Evolutionary conservation across 257 asterid genomes (phyloP).

Genomic region (Ocimum tenuiflorum): DNA sequence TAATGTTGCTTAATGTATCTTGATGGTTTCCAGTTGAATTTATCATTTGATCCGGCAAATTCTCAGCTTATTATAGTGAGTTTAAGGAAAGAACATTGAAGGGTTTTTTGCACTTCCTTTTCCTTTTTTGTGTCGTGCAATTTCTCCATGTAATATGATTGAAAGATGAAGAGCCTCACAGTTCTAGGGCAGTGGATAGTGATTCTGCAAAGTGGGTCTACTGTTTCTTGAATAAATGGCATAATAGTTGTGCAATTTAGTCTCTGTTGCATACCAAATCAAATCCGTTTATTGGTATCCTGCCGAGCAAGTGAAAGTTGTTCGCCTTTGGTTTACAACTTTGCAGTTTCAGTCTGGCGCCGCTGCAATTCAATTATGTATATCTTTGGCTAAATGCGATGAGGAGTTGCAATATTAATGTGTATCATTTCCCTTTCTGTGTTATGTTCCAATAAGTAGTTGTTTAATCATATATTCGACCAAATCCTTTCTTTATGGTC

Average conservation of each 20-base stretch:
- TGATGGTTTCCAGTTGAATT: conserved; percentile 1
- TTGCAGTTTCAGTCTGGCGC: neutral
- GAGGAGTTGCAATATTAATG: neutral
- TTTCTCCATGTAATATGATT: neutral
- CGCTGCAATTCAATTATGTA: neutral
- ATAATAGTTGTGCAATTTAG: neutral
- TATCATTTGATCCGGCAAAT: neutral
- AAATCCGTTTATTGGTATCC: neutral
- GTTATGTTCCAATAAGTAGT: neutral
- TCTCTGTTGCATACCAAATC: neutral
- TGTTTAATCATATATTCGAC: neutral
- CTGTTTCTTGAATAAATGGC: neutral
- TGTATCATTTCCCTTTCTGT: neutral
- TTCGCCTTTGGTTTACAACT: neutral
- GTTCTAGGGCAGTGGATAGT: neutral
- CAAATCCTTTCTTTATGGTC: neutral
- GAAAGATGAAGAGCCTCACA: neutral
- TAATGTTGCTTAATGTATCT: neutral
- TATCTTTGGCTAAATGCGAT: neutral
- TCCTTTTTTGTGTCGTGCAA: neutral
- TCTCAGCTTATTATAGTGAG: neutral
- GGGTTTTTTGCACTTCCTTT: neutral
- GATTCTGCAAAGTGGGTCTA: neutral
- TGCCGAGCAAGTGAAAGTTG: neutral
- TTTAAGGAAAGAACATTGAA: neutral